These are phyloP conservation scores for Graphilbum fragrans DNA, from an alignment of 2,329 filamentous ascomycete species.

Conservation along the genomic window DNA sequence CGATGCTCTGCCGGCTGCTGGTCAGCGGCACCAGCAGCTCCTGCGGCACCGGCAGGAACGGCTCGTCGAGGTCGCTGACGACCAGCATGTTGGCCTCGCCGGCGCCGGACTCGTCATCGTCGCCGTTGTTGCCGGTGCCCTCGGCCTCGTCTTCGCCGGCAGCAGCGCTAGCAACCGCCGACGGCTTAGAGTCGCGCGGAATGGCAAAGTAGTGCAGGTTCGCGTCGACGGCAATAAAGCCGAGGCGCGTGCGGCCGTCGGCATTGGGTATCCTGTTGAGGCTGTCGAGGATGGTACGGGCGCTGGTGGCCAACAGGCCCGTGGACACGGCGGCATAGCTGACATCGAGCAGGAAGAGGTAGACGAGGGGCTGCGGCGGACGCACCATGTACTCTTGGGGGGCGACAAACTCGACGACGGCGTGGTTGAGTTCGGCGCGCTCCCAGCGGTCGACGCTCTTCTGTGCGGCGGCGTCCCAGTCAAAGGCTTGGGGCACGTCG, in stretches of 20 bases:
- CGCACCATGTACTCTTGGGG: constrained; percentile 99
- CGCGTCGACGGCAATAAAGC: constrained; percentile 91
- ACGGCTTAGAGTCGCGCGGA: constrained; percentile 28
- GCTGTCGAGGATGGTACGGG: constrained; percentile 87
- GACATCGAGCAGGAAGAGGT: constrained; percentile 90
- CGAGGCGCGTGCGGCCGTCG: constrained; percentile 79
- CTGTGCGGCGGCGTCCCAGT: constrained; percentile 90
- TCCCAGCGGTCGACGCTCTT: constrained; percentile 89
- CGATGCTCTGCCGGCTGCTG: constrained; percentile 82
- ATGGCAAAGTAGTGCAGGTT: constrained; percentile 94
- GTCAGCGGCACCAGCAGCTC: constrained; percentile 82
- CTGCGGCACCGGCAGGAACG: constrained; percentile 86
- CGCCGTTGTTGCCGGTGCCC: constrained; percentile 23
- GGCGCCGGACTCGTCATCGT: constrained; percentile 49
- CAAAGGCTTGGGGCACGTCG: constrained; percentile 96
- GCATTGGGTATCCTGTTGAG: constrained; percentile 97
- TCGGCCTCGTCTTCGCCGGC: constrained; percentile 1
- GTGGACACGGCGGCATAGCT: constrained; percentile 84
- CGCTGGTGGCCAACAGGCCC: constrained; percentile 82
- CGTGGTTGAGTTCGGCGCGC: constrained; percentile 82
- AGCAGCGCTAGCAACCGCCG: not conserved
- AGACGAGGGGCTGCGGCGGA: constrained; percentile 87
- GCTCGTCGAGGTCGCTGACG: constrained; percentile 89
- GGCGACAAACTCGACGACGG: constrained; percentile 95
- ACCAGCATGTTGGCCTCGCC: constrained; percentile 85